These are phyloP conservation scores for Trichoderma gracile DNA, from an alignment of 2,329 filamentous ascomycete genomes.

Conservation along the genomic window DNA sequence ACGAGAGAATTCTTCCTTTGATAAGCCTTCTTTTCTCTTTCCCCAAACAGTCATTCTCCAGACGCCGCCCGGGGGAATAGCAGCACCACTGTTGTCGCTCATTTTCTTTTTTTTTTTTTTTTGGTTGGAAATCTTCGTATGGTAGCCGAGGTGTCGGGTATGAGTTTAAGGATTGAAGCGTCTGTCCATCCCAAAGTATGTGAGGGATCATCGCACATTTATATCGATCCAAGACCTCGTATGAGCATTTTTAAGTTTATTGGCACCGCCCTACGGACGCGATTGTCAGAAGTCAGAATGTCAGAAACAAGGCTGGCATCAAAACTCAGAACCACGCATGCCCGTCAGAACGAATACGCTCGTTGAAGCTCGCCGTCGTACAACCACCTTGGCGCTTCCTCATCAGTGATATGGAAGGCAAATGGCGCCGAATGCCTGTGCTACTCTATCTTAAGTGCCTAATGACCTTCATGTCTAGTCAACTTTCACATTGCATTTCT, in stretches of 20 bases:
- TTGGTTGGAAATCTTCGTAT: neutral
- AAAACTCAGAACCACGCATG: neutral
- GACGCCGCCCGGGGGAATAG: neutral
- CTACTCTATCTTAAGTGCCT: neutral
- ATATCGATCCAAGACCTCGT: neutral
- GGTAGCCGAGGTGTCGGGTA: neutral
- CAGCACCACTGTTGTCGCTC: neutral
- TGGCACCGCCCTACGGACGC: neutral
- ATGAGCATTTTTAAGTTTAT: neutral
- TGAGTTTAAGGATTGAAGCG: too few species aligned
- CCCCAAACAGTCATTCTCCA: slow-evolving; percentile 10
- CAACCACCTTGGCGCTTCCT: neutral
- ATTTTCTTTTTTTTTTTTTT: too few species aligned
- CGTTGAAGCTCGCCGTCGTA: too few species aligned
- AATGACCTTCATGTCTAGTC: neutral
- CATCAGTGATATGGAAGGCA: neutral
- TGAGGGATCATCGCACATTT: neutral
- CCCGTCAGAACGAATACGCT: neutral
- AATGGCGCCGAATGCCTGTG: neutral
- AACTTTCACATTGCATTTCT: slow-evolving; percentile 2
- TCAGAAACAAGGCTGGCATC: neutral
- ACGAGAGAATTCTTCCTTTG: slow-evolving; percentile 20
- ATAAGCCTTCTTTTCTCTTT: slow-evolving; percentile 15
- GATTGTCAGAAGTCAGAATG: neutral
- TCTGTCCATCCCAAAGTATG: too few species aligned